These are phyloP conservation scores for Metahyphopichia silvanorum DNA, from an alignment of 805 yeast species.

Conservation along the genomic window DNA sequence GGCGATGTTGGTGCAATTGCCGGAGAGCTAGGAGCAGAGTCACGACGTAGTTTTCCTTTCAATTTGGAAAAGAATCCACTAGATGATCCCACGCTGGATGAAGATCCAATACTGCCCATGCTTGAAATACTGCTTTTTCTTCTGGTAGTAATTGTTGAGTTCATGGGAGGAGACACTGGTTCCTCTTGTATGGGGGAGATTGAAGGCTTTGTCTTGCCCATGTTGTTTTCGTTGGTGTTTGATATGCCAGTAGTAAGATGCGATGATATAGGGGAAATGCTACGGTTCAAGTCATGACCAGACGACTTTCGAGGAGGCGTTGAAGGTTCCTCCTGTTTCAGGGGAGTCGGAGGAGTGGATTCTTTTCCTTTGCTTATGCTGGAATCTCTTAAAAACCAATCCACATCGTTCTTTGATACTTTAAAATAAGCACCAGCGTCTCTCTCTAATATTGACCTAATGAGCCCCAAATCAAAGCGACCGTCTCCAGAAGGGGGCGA, in stretches of 20 bases:
- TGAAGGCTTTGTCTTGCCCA: conserved; percentile 31
- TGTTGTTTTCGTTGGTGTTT: conserved; percentile 27
- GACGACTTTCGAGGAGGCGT: background rate
- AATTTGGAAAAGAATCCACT: conserved; percentile 34
- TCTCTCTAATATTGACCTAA: conserved; percentile 20
- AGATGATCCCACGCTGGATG: conserved; percentile 10
- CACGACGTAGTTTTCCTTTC: conserved; percentile 26
- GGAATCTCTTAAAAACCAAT: conserved; percentile 49
- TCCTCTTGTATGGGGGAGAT: conserved; percentile 25
- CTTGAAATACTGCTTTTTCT: conserved; percentile 17
- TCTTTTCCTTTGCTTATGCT: conserved; percentile 7
- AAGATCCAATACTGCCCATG: conserved; percentile 13
- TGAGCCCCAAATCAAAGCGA: conserved; percentile 15
- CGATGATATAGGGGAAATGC: conserved; percentile 10
- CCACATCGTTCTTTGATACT: conserved; percentile 45
- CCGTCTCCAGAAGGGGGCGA: background rate
- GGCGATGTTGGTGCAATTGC: conserved; percentile 3
- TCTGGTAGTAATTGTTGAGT: conserved; percentile 2
- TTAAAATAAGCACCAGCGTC: conserved; percentile 14
- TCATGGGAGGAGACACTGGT: conserved; percentile 8
- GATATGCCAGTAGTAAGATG: conserved; percentile 26
- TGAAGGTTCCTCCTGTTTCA: background rate
- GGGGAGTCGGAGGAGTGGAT: conserved; percentile 2
- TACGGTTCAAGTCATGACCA: background rate
- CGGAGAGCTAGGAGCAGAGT: conserved; percentile 5